phyloP scores from a whole-genome alignment of 1,284 basidiomycete genomes.

The Rhodofomes roseus region DNA sequence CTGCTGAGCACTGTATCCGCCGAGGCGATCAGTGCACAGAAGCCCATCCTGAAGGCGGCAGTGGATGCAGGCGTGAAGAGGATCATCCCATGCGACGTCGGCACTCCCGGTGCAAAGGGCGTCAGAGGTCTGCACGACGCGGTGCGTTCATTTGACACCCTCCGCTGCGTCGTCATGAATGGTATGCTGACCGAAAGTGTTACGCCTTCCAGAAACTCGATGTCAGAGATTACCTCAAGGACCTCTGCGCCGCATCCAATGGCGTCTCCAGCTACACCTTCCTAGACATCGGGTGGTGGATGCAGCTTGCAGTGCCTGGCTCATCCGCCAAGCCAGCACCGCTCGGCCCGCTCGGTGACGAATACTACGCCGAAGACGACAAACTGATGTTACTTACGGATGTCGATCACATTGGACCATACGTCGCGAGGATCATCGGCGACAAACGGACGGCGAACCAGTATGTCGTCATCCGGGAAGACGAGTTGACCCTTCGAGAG shows the following conservation, averaged over 20 bases:
- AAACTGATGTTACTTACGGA: constrained; percentile 16
- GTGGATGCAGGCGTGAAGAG: constrained; percentile 17
- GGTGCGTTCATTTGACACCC: no score
- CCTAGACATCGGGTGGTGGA: constrained; percentile 26
- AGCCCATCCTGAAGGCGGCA: constrained; percentile 12
- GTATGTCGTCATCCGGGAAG: constrained; percentile 25
- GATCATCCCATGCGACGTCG: constrained; percentile 18
- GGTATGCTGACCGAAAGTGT: background rate
- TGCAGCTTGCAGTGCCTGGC: constrained; percentile 16
- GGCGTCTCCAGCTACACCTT: constrained; percentile 14
- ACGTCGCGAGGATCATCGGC: constrained; percentile 19
- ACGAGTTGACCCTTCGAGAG: constrained; percentile 18
- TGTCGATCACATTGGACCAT: constrained; percentile 15
- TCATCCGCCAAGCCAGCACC: background rate
- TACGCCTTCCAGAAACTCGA: constrained; percentile 19
- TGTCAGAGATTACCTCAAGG: constrained; percentile 13
- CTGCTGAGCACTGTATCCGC: constrained; percentile 14
- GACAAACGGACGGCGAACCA: constrained; percentile 25
- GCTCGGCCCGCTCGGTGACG: background rate
- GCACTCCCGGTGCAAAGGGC: constrained; percentile 11
- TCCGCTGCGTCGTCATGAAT: no score
- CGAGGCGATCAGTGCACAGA: constrained; percentile 7
- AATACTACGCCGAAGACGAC: constrained; percentile 11
- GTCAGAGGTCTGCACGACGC: constrained; percentile 12
- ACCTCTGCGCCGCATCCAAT: constrained; percentile 11